Conservation (phyloP, 2,329 filamentous ascomycete species). For the Dactylellina drechsleri region DNA sequence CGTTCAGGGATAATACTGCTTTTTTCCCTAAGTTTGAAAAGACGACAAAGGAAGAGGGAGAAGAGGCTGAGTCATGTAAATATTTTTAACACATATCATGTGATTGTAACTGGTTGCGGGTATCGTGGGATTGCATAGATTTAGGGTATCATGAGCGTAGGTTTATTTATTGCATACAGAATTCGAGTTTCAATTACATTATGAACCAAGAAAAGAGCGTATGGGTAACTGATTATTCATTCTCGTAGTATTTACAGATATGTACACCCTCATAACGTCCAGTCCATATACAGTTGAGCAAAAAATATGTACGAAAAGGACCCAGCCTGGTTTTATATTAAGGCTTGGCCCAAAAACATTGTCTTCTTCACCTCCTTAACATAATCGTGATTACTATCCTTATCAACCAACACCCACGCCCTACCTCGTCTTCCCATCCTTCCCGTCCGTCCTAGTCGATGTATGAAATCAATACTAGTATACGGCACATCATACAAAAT, state of each 20-base stretch:
- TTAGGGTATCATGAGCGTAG: constrained; percentile 22
- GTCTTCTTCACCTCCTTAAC: constrained; percentile 74
- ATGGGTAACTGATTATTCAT: background rate
- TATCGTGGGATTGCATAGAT: background rate
- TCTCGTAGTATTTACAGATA: background rate
- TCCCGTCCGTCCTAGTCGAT: constrained; percentile 88
- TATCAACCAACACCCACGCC: constrained; percentile 89
- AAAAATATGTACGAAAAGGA: constrained; percentile 16
- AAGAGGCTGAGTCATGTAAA: background rate
- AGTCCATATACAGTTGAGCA: constrained; percentile 1
- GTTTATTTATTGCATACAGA: constrained; percentile 17
- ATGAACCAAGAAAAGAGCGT: background rate
- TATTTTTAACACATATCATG: background rate
- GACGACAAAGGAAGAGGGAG: background rate
- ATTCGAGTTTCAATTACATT: background rate
- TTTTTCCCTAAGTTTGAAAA: constrained; percentile 55
- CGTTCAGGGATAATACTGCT: constrained; percentile 58
- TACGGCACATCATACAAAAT: constrained; percentile 98
- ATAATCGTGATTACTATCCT: constrained; percentile 84
- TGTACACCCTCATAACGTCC: no score
- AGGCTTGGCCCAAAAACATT: constrained; percentile 49
- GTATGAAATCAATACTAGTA: constrained; percentile 97
- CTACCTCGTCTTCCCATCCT: constrained; percentile 91
- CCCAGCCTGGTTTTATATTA: constrained; percentile 21
- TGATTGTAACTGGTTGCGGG: background rate